Evolutionary conservation across 2,329 filamentous ascomycete genomes (phyloP).

Genomic region (Xylariaceae sp.): DNA sequence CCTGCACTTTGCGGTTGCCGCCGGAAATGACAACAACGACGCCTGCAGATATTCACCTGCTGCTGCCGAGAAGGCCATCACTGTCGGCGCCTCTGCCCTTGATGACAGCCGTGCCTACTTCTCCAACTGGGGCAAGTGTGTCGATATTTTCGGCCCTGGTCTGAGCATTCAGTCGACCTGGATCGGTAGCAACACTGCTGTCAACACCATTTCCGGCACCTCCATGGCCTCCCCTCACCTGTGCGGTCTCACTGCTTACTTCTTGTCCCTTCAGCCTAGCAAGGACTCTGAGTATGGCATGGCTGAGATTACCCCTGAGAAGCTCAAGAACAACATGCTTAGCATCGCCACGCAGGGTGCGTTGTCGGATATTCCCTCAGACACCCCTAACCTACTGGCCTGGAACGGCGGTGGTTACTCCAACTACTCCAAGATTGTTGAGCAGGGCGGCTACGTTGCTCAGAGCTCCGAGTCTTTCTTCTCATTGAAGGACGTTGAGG

Average conservation of each 20-base stretch:
- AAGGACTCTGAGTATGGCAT: constrained; percentile 88
- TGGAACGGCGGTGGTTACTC: constrained; percentile 96
- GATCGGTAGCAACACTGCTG: constrained; percentile 92
- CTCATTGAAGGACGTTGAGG: constrained; percentile 55
- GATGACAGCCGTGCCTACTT: constrained; percentile 97
- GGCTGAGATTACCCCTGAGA: constrained; percentile 81
- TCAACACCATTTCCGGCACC: constrained; percentile 98
- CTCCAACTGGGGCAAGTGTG: constrained; percentile 99
- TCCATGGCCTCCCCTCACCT: constrained; percentile 99
- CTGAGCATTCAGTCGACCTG: constrained; percentile 97
- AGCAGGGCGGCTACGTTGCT: constrained; percentile 64
- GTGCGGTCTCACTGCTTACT: constrained; percentile 93
- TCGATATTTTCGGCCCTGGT: constrained; percentile 97
- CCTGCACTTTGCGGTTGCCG: constrained; percentile 95
- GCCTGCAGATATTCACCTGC: constrained; percentile 99
- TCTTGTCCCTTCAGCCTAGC: constrained; percentile 90
- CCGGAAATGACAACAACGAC: constrained; percentile 97
- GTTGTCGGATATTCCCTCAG: constrained; percentile 74
- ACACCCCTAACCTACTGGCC: constrained; percentile 91
- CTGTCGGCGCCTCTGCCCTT: constrained; percentile 90
- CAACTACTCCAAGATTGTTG: constrained; percentile 83
- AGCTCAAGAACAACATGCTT: constrained; percentile 88
- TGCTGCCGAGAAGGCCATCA: constrained; percentile 84
- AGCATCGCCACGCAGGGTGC: constrained; percentile 72
- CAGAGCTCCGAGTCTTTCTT: constrained; percentile 37